phyloP scores from a whole-genome alignment of 2,329 filamentous ascomycete genomes.

The Fusarium chaquense region DNA sequence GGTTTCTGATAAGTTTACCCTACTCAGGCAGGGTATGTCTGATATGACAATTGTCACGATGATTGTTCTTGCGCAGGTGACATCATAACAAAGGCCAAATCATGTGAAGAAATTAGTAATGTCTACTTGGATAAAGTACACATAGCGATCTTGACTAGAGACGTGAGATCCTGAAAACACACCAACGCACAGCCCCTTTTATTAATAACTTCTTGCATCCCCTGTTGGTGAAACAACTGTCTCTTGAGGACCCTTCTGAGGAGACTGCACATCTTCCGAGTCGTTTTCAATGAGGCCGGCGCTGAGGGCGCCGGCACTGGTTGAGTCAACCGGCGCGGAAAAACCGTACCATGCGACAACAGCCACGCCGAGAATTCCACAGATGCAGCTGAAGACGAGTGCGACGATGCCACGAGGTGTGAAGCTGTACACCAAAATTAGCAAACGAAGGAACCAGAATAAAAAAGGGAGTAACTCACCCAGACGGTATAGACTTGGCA shows the following conservation, averaged over 20 bases:
- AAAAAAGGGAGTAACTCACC: conserved; percentile 54
- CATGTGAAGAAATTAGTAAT: not conserved
- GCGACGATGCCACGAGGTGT: conserved; percentile 79
- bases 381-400: conserved; percentile 77
- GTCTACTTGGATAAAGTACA: not conserved
- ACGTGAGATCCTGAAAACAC: not conserved
- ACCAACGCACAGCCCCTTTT: not conserved
- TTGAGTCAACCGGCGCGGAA: conserved; percentile 29
- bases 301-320: conserved; percentile 30
- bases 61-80: not conserved
- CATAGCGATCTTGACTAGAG: not conserved
- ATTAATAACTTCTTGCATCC: conserved; percentile 19
- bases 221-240: conserved; percentile 18
- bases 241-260: conserved; percentile 30
- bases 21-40: not conserved
- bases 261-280: conserved; percentile 17
- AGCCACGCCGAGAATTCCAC: conserved; percentile 74
- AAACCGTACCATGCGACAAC: conserved; percentile 76
- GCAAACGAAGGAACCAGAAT: not conserved
- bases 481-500: conserved; percentile 69
- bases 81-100: not conserved
- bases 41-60: too few relatives aligned
- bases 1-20: not conserved
- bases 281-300: conserved; percentile 38
- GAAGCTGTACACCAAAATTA: conserved; percentile 60